A percentile compares a stretch with the other conserved stretches of the same genome.
phyloP scores from a whole-genome alignment of 2,329 filamentous ascomycete species.

The Arthrobotrys conoides region DNA sequence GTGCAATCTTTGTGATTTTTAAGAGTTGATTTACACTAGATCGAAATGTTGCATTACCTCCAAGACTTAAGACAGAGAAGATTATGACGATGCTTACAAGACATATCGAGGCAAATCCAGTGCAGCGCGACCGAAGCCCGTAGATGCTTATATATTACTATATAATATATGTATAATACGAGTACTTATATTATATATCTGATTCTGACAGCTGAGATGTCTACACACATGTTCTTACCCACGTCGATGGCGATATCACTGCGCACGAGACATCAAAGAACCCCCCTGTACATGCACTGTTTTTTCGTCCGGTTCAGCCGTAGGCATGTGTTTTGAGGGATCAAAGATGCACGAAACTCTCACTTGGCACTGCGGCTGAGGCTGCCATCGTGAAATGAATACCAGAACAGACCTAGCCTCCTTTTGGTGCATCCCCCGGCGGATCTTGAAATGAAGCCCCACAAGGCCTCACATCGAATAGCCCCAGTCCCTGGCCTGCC shows the following conservation, averaged over 20 bases:
- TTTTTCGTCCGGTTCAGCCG: slow-evolving; percentile 31
- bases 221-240: background rate
- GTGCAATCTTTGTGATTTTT: background rate
- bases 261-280: slow-evolving; percentile 18
- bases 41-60: no score
- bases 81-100: slow-evolving; percentile 11
- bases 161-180: background rate
- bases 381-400: slow-evolving; percentile 37
- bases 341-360: slow-evolving; percentile 24
- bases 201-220: slow-evolving; percentile 1
- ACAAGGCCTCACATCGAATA: slow-evolving; percentile 47
- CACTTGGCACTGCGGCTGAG: slow-evolving; percentile 58
- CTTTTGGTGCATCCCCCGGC: slow-evolving; percentile 21
- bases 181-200: no score
- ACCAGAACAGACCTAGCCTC: slow-evolving; percentile 31
- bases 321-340: slow-evolving; percentile 4
- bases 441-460: slow-evolving; percentile 53
- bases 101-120: slow-evolving; percentile 7
- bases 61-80: background rate
- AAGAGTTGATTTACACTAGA: no score
- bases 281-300: background rate
- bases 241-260: background rate
- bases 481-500: slow-evolving; percentile 45
- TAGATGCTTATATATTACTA: no score
- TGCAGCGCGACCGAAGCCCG: background rate